Conservation (phyloP, 2,329 filamentous ascomycete species). For the Sclerotiophoma versabilis region DNA sequence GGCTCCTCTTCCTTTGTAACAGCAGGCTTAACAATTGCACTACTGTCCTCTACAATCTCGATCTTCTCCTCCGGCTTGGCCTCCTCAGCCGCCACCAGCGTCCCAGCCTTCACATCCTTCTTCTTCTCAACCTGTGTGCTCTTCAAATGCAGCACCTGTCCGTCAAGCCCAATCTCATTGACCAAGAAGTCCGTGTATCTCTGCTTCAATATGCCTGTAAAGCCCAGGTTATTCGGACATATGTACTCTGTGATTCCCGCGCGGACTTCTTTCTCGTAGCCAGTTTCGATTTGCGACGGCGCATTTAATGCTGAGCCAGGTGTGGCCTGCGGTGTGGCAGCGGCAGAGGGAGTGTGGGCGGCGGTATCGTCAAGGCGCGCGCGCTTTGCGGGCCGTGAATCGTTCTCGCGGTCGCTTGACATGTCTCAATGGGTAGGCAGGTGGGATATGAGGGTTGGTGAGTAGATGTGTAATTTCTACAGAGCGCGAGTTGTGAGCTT, state of each 20-base stretch:
- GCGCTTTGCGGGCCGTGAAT: constrained; percentile 41
- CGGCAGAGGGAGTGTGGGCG: constrained; percentile 16
- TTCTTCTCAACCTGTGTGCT: constrained; percentile 49
- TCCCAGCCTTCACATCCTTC: constrained; percentile 13
- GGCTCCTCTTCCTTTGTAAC: constrained; percentile 23
- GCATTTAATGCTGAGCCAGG: constrained; percentile 21
- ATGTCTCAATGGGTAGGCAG: constrained; percentile 12
- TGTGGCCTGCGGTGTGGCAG: constrained; percentile 19
- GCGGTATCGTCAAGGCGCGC: constrained; percentile 39
- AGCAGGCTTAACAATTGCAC: constrained; percentile 22
- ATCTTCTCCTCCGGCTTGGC: constrained; percentile 29
- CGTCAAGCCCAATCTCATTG: constrained; percentile 82
- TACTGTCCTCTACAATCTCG: constrained; percentile 28
- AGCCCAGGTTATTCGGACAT: constrained; percentile 63
- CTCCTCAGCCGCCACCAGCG: constrained; percentile 1
- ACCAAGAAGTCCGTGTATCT: constrained; percentile 91
- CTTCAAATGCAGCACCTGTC: constrained; percentile 75
- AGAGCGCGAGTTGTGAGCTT: constrained; percentile 9
- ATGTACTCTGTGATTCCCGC: constrained; percentile 71
- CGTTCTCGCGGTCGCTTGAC: constrained; percentile 24
- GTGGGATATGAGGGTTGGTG: constrained; percentile 4
- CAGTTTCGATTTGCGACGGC: constrained; percentile 28
- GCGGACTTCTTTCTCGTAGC: constrained; percentile 52
- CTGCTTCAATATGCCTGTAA: constrained; percentile 72
- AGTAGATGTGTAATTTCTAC: constrained; percentile 3